Evolutionary conservation across 257 asterid genomes (phyloP).

Genomic region (Datura wrightii): DNA sequence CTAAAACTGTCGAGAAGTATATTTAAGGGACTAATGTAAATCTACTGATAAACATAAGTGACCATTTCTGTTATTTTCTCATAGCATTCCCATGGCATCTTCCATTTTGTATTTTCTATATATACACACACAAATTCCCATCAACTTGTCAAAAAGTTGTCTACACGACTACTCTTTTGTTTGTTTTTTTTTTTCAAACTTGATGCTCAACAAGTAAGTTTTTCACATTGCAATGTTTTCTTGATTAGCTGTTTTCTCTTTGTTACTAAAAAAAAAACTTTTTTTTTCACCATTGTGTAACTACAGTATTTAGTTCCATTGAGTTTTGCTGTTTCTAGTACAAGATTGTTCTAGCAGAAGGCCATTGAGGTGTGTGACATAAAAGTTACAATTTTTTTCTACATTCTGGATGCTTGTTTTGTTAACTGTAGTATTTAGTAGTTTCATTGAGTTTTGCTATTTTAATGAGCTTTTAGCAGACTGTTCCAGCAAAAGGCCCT

Average conservation of each 20-base stretch:
- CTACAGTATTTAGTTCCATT: neutral
- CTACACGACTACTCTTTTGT: neutral
- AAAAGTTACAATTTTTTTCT: neutral
- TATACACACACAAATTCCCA: neutral
- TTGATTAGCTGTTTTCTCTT: neutral
- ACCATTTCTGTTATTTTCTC: neutral
- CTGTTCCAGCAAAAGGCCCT: neutral
- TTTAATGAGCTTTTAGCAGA: neutral
- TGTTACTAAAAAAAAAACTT: neutral
- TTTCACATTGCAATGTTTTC: neutral
- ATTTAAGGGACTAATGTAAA: neutral
- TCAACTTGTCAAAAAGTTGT: neutral
- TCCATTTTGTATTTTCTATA: neutral
- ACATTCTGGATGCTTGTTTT: conserved; percentile 4
- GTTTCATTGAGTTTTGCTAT: neutral
- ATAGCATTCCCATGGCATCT: neutral
- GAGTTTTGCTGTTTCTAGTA: neutral
- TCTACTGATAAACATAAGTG: neutral
- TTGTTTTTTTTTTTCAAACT: neutral
- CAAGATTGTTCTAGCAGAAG: neutral
- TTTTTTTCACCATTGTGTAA: neutral
- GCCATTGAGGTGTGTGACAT: neutral
- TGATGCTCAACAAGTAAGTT: neutral
- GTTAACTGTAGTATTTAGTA: neutral
- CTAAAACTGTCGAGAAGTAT: neutral